phyloP scores from a whole-genome alignment of 768 basidiomycete species.

The Tephrocybe sp. region DNA sequence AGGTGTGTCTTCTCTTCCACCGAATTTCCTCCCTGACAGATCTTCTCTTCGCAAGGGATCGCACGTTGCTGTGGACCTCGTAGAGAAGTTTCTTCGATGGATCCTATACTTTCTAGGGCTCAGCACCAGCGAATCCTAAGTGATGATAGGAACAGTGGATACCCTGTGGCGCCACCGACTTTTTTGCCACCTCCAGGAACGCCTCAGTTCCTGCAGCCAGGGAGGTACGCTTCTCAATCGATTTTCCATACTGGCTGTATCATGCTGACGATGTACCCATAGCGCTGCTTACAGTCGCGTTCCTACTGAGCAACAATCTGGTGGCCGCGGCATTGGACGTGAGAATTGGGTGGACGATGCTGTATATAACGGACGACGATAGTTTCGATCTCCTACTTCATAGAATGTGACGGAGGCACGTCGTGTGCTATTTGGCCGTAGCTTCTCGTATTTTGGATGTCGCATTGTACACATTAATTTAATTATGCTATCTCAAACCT shows the following conservation, averaged over 20 bases:
- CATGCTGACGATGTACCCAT: neutral
- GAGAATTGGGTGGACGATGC: slow-evolving; percentile 45
- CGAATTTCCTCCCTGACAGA: neutral
- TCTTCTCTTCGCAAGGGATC: slow-evolving; percentile 24
- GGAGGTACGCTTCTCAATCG: slow-evolving; percentile 19
- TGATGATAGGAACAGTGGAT: slow-evolving; percentile 18
- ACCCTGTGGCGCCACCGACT: slow-evolving; percentile 14
- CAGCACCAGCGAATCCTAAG: slow-evolving; percentile 20
- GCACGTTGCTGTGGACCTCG: slow-evolving; percentile 31
- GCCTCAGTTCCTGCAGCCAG: slow-evolving; percentile 10
- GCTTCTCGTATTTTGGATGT: too few relatives aligned
- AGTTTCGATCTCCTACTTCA: neutral
- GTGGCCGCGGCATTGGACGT: slow-evolving; percentile 19
- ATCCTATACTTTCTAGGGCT: slow-evolving; percentile 10
- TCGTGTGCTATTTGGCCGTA: too few relatives aligned
- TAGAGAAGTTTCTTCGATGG: slow-evolving; percentile 8
- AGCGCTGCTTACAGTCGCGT: slow-evolving; percentile 22
- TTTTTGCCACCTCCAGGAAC: slow-evolving; percentile 14
- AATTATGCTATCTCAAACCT: too few relatives aligned
- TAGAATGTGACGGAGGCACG: neutral
- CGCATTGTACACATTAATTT: too few relatives aligned
- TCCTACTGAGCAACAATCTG: slow-evolving; percentile 22
- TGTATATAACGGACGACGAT: slow-evolving; percentile 35
- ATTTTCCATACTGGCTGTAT: neutral
- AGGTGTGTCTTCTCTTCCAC: slow-evolving; percentile 28